Base-by-base conservation (phyloP, 1,284 basidiomycete genomes). In the Porodaedalea pini region DNA sequence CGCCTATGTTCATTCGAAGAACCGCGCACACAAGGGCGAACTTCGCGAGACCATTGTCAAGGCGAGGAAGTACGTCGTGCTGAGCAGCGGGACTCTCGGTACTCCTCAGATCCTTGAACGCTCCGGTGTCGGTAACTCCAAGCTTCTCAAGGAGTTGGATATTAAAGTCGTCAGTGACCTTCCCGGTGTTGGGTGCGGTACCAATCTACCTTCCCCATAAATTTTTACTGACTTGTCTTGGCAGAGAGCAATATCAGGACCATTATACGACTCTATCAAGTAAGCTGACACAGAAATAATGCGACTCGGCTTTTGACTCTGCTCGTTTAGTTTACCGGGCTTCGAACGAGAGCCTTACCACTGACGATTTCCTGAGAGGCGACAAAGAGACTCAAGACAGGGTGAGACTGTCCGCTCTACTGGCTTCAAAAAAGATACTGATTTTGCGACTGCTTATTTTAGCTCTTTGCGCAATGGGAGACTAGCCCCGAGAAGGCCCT, bases 81-180 rank as follows among this genome's bases (percentile, higher is more conserved):
- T 87, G 29, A 82, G 82, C 67, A 77, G 78, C 43, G 85, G 85
- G 2, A 86, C 85, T 6, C 77, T 87, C 19, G 84, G 84, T 17
- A 85, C 83, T 1, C 85, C 85, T 25, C 85, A 76, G 66, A 87
- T 88, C 63, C 73, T 87, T 53, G 85, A 88, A 69, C 81, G 85
- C 61, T 86, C 84, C 52, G 85, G 85, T 67, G 82, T 87, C 37
- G 85, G 85, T 48, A 74, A 75, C 58, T 75, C 76, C 15, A 73
- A 76, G 48, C 66, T 82, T 37, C 70, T 87, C 60, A 77, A 79
- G 69, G 75, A 82, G 65, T 66, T 82, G 40, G 78, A 79, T 61
- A 74, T 85, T 67, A 80, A 82, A 66, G 76, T 82, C 55, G 81
- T 86, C 60, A 83, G 81, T 63, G 84, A 88, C 64, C 75, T 88